Base-by-base conservation (phyloP, 768 basidiomycete genomes). In the Boletellus emodensis region DNA sequence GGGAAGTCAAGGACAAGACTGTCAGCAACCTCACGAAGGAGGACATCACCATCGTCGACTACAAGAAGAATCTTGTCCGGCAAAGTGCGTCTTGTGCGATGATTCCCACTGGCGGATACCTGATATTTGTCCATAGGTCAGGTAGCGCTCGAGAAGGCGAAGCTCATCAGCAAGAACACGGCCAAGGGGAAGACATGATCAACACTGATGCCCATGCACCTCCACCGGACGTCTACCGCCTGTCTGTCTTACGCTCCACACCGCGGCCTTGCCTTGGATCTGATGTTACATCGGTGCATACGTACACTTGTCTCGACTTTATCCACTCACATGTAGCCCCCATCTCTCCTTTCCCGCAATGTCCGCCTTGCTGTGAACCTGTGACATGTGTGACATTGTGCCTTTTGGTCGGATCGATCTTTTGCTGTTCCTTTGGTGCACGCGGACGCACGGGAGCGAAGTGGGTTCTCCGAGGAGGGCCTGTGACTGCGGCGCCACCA, bases 1-100 rank as follows among this genome's bases (percentile, higher is more conserved):
- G 96, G 96, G 96, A 99, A 70, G 96, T 99, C 48, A 91, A 92
- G 65, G 80, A 93, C 67, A 86, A 87, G 72, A 92, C 90, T 64
- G 93, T 99, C 67, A 80, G 80, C 69, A 96, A 97, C 72, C 72
- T 99, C 54, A 89, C 94, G 22, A 94, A 87, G 75, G 76, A 82
- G 60, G 94, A 92, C 57, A 92, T 97, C 65, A 85, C 81, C 44
- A 97, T 98, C 65, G 73, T 88, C 30, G 89, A 94, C 69, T 98
- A 97, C 78, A 98, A 98, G 80, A 85, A 80, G 72, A 82, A 82
- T 53, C 77, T 96, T 40, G 74, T 89, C 44, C 86, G 81, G 73
- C 78, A 89, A 69, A 90, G 90, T 86, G 67, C 70, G 22, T 39
- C 36, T 39, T 44, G 36, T 45, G 30, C 22, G 42, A 42, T 15